Evolutionary conservation across 768 basidiomycete genomes (phyloP).

Genomic region (Porphyrellus cyaneotinctus): DNA sequence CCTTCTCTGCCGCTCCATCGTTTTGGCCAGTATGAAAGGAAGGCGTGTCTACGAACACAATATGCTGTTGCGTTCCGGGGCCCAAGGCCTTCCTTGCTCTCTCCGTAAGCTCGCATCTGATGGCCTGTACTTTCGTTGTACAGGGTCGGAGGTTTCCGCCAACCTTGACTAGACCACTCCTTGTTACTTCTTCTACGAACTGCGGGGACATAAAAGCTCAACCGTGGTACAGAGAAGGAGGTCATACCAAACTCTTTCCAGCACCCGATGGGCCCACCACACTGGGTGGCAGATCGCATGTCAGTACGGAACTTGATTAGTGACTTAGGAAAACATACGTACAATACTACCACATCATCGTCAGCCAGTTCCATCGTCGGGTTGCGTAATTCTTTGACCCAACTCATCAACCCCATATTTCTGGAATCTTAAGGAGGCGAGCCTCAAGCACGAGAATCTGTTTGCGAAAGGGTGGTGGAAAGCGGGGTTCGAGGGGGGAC

Average conservation of each 20-base stretch:
- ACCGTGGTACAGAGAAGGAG: not conserved
- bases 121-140: constrained; percentile 3
- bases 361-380: not conserved
- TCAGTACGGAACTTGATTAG: not conserved
- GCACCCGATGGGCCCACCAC: constrained; percentile 17
- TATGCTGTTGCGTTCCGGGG: not conserved
- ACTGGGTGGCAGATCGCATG: constrained; percentile 1
- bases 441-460: not conserved
- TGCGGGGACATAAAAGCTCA: not conserved
- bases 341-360: constrained; percentile 22
- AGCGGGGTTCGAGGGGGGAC: too few species aligned
- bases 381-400: not conserved
- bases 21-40: constrained; percentile 7
- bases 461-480: too few species aligned
- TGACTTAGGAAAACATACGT: constrained; percentile 2
- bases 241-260: constrained; percentile 20
- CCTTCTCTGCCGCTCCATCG: not conserved
- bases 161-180: not conserved
- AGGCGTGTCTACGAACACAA: constrained; percentile 25
- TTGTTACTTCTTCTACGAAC: constrained; percentile 11
- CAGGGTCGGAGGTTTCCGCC: not conserved
- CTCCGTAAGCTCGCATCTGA: constrained; percentile 6
- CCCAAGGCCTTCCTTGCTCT: not conserved
- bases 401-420: not conserved
- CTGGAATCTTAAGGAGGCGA: not conserved